A percentile compares a stretch with the other conserved stretches of the same genome.
phyloP scores from a whole-genome alignment of 495 filamentous ascomycete genomes.

The Amniculicola lignicola region DNA sequence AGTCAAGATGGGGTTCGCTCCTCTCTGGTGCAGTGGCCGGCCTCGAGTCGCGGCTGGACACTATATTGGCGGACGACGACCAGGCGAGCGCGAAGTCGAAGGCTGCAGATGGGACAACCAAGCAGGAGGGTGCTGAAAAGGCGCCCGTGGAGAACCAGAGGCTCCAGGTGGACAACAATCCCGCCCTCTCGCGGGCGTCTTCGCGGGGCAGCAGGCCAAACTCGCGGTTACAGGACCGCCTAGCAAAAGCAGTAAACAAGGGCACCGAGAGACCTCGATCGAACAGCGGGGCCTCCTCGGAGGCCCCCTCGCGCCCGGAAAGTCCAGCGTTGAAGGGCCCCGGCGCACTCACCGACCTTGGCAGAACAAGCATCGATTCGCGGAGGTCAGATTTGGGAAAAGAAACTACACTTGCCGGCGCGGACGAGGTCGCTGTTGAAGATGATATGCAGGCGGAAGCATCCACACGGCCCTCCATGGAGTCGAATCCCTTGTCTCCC shows the following conservation, averaged over 20 bases:
- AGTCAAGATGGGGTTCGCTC: slow-evolving; percentile 74
- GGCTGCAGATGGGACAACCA: slow-evolving; percentile 28
- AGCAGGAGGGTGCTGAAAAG: slow-evolving; percentile 29
- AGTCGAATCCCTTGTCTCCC: not conserved
- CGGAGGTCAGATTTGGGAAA: slow-evolving; percentile 26
- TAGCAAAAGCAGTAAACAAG: slow-evolving; percentile 63
- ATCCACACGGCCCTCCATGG: slow-evolving; percentile 14
- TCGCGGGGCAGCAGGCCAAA: slow-evolving; percentile 56
- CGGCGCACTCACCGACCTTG: slow-evolving; percentile 16
- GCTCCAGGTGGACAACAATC: slow-evolving; percentile 19
- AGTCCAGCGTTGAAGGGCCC: slow-evolving; percentile 29
- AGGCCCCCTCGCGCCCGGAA: slow-evolving; percentile 31
- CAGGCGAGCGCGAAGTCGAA: slow-evolving; percentile 39
- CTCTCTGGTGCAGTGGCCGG: slow-evolving; percentile 89
- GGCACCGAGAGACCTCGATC: slow-evolving; percentile 31
- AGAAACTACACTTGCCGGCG: not conserved
- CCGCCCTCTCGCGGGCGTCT: slow-evolving; percentile 31
- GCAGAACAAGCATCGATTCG: slow-evolving; percentile 34
- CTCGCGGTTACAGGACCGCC: slow-evolving; percentile 79
- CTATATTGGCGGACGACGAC: slow-evolving; percentile 79
- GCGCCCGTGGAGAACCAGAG: slow-evolving; percentile 29
- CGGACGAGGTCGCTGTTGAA: slow-evolving; percentile 6
- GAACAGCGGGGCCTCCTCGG: slow-evolving; percentile 31
- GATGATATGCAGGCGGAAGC: slow-evolving; percentile 22
- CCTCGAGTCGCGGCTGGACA: slow-evolving; percentile 89